A percentile compares a stretch with the other conserved stretches of the same genome.
Evolutionary conservation across 2,329 filamentous ascomycete genomes (phyloP).

Genomic region (Didymella lethalis): DNA sequence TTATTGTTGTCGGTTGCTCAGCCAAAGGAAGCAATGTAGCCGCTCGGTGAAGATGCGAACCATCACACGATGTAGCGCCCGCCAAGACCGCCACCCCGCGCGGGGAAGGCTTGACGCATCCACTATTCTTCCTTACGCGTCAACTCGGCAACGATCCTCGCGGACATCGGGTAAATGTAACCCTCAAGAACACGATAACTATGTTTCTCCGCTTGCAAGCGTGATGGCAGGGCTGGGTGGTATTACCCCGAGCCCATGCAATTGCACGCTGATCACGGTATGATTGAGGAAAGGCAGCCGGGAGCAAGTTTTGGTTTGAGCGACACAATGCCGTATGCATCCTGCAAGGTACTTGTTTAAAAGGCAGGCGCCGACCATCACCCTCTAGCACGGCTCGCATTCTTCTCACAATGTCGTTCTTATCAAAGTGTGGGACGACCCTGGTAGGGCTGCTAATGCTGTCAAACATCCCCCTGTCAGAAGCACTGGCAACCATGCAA

Average conservation of each 20-base stretch:
- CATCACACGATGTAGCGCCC: conserved; percentile 10
- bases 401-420: conserved; percentile 9
- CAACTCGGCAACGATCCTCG: conserved; percentile 1
- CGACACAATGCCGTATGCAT: neutral
- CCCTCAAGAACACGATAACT: conserved; percentile 14
- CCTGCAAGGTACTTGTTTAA: conserved; percentile 1
- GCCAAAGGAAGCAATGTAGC: conserved; percentile 2
- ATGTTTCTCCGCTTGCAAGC: conserved; percentile 19
- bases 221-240: neutral
- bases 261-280: conserved; percentile 9
- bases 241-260: conserved; percentile 13
- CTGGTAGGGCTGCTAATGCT: conserved; percentile 26
- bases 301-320: neutral
- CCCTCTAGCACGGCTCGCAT: neutral
- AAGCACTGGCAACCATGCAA: conserved; percentile 18
- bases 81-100: conserved; percentile 36
- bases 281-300: conserved; percentile 10
- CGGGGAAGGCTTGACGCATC: conserved; percentile 26
- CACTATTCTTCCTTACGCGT: conserved; percentile 17
- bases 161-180: conserved; percentile 18
- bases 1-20: neutral
- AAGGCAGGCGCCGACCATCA: neutral
- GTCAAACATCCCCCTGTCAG: conserved; percentile 7
- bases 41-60: conserved; percentile 7
- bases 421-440: conserved; percentile 15